phyloP scores from a whole-genome alignment of 169 alveolate species.

The Plasmodium inui region DNA sequence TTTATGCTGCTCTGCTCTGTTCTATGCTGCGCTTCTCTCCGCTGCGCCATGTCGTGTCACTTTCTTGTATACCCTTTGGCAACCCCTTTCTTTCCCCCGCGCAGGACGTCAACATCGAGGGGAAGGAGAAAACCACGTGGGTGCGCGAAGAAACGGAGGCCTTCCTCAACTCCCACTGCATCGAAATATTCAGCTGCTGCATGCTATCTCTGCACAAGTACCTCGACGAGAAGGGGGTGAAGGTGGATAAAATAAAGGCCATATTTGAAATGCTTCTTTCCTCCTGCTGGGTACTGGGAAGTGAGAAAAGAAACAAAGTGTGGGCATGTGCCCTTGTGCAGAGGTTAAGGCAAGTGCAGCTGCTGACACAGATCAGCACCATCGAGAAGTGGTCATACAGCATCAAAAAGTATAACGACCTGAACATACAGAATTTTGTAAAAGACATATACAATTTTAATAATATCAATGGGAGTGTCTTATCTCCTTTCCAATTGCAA shows the following conservation, averaged over 20 bases:
- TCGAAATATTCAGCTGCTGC: slow-evolving; percentile 63
- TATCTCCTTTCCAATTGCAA: slow-evolving; percentile 61
- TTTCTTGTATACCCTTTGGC: background rate
- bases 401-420: slow-evolving; percentile 56
- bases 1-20: background rate
- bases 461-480: slow-evolving; percentile 46
- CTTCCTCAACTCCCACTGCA: slow-evolving; percentile 43
- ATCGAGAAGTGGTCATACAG: slow-evolving; percentile 61
- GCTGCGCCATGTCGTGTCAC: too few species aligned
- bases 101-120: slow-evolving; percentile 36
- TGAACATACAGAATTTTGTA: slow-evolving; percentile 48
- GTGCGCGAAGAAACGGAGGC: slow-evolving; percentile 67
- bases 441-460: slow-evolving; percentile 62
- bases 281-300: slow-evolving; percentile 71
- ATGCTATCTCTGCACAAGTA: slow-evolving; percentile 48
- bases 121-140: slow-evolving; percentile 46
- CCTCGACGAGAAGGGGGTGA: slow-evolving; percentile 33
- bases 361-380: slow-evolving; percentile 55
- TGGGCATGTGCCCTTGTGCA: slow-evolving; percentile 67
- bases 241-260: slow-evolving; percentile 31
- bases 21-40: too few species aligned
- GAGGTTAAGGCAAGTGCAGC: slow-evolving; percentile 67
- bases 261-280: slow-evolving; percentile 50
- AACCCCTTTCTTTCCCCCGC: background rate
- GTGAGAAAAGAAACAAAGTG: slow-evolving; percentile 49